Evolutionary conservation across 179 eudicot species (phyloP).

Genomic region (Silene coronaria): DNA sequence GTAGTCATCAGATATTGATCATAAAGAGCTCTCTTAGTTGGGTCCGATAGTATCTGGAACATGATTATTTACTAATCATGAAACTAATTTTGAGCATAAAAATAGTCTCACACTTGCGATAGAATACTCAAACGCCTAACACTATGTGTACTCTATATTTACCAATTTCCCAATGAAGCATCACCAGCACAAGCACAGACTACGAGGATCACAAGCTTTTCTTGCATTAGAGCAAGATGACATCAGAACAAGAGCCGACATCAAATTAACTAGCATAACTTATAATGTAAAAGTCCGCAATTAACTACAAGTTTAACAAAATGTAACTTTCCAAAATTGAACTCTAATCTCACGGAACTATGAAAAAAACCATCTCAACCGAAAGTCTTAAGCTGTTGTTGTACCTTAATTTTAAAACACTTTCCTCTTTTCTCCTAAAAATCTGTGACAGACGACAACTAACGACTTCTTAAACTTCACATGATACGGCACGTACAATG

Average conservation of each 20-base stretch:
- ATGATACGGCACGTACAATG: neutral
- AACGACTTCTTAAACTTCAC: neutral
- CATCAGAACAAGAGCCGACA: neutral
- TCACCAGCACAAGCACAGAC: neutral
- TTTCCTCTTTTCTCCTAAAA: neutral
- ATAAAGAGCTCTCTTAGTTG: slow-evolving; percentile 66
- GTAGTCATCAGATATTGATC: slow-evolving; percentile 61
- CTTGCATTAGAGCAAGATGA: neutral
- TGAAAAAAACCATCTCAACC: neutral
- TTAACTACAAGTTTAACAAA: neutral
- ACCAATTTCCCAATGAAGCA: neutral
- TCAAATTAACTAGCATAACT: neutral
- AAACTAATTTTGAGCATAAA: neutral
- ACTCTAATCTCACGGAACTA: neutral
- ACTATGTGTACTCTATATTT: neutral
- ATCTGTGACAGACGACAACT: neutral
- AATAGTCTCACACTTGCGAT: neutral
- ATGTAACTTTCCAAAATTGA: neutral
- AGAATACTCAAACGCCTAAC: neutral
- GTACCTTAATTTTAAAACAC: neutral
- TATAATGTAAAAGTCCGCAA: neutral
- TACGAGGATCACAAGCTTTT: neutral
- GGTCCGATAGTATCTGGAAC: slow-evolving; percentile 79
- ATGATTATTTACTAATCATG: slow-evolving; percentile 6
- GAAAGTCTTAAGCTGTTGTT: neutral